A percentile compares a stretch with the other conserved stretches of the same genome.
Conservation (phyloP, 1,139 yeast species). For the Scheffersomyces parashehatae region DNA sequence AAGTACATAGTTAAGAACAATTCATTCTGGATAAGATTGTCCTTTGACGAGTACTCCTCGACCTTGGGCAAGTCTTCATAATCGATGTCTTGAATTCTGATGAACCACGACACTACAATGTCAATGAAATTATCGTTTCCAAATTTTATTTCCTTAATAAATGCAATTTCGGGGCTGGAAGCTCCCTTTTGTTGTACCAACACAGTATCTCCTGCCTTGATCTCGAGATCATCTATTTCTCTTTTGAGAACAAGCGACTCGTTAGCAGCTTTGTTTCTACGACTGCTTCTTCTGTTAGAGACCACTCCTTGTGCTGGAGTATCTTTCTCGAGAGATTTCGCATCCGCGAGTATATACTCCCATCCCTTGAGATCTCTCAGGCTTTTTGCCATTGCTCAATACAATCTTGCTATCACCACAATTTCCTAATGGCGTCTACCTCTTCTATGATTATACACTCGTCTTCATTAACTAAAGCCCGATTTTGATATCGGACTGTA, state of each 20-base stretch:
- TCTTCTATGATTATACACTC: too few species aligned
- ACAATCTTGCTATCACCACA: too few species aligned
- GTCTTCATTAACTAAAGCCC: too few species aligned
- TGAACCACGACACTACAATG: slow-evolving; percentile 39
- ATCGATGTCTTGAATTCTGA: slow-evolving; percentile 24
- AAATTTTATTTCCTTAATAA: slow-evolving; percentile 42
- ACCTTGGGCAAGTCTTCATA: slow-evolving; percentile 14
- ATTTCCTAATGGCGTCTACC: too few species aligned
- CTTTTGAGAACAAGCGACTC: slow-evolving; percentile 22
- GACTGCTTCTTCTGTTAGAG: slow-evolving; percentile 11
- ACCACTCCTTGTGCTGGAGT: slow-evolving; percentile 16
- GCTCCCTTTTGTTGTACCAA: slow-evolving; percentile 21
- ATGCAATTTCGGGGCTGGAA: slow-evolving; percentile 28
- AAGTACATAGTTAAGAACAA: slow-evolving; percentile 42
- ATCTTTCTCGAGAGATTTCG: slow-evolving; percentile 5
- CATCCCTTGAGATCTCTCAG: slow-evolving; percentile 26
- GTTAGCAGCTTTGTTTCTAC: slow-evolving; percentile 10
- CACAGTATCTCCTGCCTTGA: slow-evolving; percentile 44
- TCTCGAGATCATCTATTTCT: slow-evolving; percentile 34
- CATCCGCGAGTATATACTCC: slow-evolving; percentile 23
- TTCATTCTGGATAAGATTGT: slow-evolving; percentile 27
- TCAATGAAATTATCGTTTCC: slow-evolving; percentile 42
- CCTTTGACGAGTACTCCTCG: slow-evolving; percentile 7
- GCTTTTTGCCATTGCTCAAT: too few species aligned
- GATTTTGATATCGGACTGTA: too few species aligned